Conservation (phyloP, 805 yeast genomes). For the Cyberlindnera veronae region DNA sequence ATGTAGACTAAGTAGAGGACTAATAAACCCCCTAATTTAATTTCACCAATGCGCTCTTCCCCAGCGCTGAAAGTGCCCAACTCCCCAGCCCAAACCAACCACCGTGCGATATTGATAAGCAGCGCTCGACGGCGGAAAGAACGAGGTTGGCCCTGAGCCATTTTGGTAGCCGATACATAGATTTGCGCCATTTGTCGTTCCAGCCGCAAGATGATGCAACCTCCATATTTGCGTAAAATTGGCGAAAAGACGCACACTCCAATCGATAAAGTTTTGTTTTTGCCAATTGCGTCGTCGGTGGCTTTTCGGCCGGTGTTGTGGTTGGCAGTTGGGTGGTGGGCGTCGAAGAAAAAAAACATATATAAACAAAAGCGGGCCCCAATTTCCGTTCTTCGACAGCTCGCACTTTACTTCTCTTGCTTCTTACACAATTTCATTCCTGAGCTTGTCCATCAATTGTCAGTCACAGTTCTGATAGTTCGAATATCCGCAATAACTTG, state of each 20-base stretch:
- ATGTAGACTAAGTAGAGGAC: too few species aligned
- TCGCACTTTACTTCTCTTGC: slow-evolving; percentile 1
- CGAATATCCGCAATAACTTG: slow-evolving; percentile 7
- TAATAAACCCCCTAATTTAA: too few species aligned
- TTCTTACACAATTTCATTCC: slow-evolving; percentile 14
- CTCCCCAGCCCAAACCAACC: too few species aligned
- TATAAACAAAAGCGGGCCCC: slow-evolving; percentile 3
- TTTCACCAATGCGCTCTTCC: too few species aligned
- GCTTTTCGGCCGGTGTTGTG: background rate
- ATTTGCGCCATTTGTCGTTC: too few species aligned
- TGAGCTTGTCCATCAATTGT: slow-evolving; percentile 10
- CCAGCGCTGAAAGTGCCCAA: too few species aligned
- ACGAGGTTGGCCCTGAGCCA: too few species aligned
- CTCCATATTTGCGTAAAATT: slow-evolving; percentile 1
- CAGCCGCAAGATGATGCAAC: background rate
- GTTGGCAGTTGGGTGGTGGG: background rate
- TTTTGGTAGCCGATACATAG: too few species aligned
- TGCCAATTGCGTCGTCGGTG: slow-evolving; percentile 9
- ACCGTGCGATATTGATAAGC: too few species aligned
- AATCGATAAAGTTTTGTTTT: slow-evolving; percentile 12
- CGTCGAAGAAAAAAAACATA: background rate
- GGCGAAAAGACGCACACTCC: background rate
- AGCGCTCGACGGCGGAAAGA: too few species aligned
- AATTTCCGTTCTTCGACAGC: background rate
- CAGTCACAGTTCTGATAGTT: slow-evolving; percentile 4